Percentiles rank a stretch among this genome's conserved stretches.
Conservation (phyloP, 768 basidiomycete species). For the Leucosporidium creatinivorum region DNA sequence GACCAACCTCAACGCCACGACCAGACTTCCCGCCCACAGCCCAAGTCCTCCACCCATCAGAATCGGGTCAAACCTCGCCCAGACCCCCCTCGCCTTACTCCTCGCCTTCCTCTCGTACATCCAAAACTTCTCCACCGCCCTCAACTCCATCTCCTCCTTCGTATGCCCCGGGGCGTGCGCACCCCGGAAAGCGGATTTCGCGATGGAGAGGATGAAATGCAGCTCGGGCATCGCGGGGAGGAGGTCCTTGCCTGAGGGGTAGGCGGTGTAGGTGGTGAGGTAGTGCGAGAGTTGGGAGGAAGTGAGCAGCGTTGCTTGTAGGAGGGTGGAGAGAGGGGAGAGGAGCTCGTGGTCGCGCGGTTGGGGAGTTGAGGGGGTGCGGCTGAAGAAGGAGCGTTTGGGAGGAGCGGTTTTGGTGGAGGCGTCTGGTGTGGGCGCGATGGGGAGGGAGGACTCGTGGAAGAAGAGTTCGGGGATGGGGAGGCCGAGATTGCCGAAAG, state of each 20-base stretch:
- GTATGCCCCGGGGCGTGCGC: constrained; percentile 24
- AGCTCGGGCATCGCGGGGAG: constrained; percentile 42
- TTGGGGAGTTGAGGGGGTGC: constrained; percentile 1
- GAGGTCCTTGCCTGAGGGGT: constrained; percentile 65
- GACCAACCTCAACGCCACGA: constrained; percentile 4
- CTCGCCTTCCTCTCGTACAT: constrained; percentile 60
- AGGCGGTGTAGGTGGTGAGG: constrained; percentile 65
- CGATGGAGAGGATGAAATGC: constrained; percentile 26
- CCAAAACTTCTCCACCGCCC: constrained; percentile 38
- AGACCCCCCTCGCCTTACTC: constrained; percentile 67
- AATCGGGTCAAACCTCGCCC: constrained; percentile 85
- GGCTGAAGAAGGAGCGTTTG: constrained; percentile 21
- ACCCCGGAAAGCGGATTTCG: constrained; percentile 25
- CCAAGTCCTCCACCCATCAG: constrained; percentile 67
- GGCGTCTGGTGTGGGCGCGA: constrained; percentile 4
- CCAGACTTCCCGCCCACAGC: constrained; percentile 45
- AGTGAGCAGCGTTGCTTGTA: constrained; percentile 62
- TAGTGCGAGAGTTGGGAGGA: constrained; percentile 67
- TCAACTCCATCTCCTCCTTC: constrained; percentile 12
- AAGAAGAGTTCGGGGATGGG: constrained; percentile 88
- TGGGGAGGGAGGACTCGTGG: constrained; percentile 34
- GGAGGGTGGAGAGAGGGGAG: constrained; percentile 42
- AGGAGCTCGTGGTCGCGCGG: constrained; percentile 33
- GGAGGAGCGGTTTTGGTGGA: background rate
- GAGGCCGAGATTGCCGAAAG: constrained; percentile 87